Conservation (phyloP, 2,329 filamentous ascomycete species). For the Fusarium dimerum region DNA sequence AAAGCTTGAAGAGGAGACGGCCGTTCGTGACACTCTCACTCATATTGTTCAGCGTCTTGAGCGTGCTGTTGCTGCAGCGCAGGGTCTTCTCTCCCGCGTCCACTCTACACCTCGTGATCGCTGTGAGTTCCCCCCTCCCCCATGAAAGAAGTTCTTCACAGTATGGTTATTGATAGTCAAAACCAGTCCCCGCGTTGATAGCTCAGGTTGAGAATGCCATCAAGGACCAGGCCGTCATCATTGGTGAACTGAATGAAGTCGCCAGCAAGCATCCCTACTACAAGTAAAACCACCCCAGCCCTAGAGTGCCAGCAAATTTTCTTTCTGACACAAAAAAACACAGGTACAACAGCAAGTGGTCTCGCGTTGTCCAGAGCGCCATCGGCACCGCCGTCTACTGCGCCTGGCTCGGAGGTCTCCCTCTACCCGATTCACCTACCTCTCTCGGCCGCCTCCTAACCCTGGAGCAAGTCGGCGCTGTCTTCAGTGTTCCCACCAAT, state of each 20-base stretch:
- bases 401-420: constrained; percentile 79
- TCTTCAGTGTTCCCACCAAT: constrained; percentile 84
- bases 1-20: constrained; percentile 85
- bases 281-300: constrained; percentile 58
- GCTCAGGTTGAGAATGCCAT: constrained; percentile 71
- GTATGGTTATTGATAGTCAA: neutral
- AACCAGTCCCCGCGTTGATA: constrained; percentile 64
- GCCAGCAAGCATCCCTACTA: constrained; percentile 93
- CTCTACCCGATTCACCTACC: constrained; percentile 50
- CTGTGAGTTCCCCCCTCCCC: constrained; percentile 40
- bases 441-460: constrained; percentile 72
- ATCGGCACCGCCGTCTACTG: constrained; percentile 57
- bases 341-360: constrained; percentile 83
- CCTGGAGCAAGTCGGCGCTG: constrained; percentile 81
- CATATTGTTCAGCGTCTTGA: constrained; percentile 81
- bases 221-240: constrained; percentile 68
- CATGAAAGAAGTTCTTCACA: neutral
- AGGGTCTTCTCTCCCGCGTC: constrained; percentile 82
- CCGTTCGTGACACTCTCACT: constrained; percentile 79
- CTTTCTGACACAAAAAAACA: neutral
- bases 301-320: constrained; percentile 3
- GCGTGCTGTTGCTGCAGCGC: constrained; percentile 77
- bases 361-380: constrained; percentile 79
- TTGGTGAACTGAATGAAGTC: constrained; percentile 68
- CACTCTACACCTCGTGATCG: constrained; percentile 77